phyloP scores from a whole-genome alignment of 2,329 filamentous ascomycete species.

The Curvularia lunata region DNA sequence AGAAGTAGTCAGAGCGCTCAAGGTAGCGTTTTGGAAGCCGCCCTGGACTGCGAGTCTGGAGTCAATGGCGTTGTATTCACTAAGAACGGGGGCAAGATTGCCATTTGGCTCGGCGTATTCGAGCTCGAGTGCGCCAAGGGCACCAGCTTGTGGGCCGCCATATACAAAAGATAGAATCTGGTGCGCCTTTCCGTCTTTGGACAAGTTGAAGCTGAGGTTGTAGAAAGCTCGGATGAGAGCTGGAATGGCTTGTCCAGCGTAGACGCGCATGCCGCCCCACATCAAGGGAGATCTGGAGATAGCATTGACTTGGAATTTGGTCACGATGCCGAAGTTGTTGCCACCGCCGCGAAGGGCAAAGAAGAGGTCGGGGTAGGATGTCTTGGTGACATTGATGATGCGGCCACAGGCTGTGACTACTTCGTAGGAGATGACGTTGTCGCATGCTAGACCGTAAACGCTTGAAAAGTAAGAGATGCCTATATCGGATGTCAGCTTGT shows the following conservation, averaged over 20 bases:
- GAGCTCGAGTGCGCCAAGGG: slow-evolving; percentile 19
- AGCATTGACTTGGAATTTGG: slow-evolving; percentile 33
- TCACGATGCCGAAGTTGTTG: slow-evolving; percentile 48
- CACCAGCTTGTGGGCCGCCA: slow-evolving; percentile 22
- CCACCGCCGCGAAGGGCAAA: slow-evolving; percentile 47
- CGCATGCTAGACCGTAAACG: slow-evolving; percentile 32
- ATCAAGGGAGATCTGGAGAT: slow-evolving; percentile 29
- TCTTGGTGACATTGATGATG: slow-evolving; percentile 26
- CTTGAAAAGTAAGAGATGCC: slow-evolving; percentile 38
- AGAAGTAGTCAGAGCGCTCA: too few relatives aligned
- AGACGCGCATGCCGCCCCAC: slow-evolving; percentile 35
- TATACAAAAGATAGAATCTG: slow-evolving; percentile 37
- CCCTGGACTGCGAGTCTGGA: too few relatives aligned
- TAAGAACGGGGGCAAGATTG: slow-evolving; percentile 31
- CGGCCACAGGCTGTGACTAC: slow-evolving; percentile 31
- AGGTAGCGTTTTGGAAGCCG: too few relatives aligned
- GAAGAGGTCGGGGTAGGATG: slow-evolving; percentile 49
- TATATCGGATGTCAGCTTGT: background rate
- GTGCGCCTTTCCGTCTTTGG: slow-evolving; percentile 32
- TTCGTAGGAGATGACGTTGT: slow-evolving; percentile 47
- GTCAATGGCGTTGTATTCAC: slow-evolving; percentile 34
- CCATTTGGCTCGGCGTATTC: slow-evolving; percentile 34
- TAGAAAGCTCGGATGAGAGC: slow-evolving; percentile 33
- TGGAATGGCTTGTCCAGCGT: slow-evolving; percentile 21
- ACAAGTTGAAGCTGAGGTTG: slow-evolving; percentile 33